Conservation (phyloP, 2,329 filamentous ascomycete genomes). For the Lasiodiplodia citricola region DNA sequence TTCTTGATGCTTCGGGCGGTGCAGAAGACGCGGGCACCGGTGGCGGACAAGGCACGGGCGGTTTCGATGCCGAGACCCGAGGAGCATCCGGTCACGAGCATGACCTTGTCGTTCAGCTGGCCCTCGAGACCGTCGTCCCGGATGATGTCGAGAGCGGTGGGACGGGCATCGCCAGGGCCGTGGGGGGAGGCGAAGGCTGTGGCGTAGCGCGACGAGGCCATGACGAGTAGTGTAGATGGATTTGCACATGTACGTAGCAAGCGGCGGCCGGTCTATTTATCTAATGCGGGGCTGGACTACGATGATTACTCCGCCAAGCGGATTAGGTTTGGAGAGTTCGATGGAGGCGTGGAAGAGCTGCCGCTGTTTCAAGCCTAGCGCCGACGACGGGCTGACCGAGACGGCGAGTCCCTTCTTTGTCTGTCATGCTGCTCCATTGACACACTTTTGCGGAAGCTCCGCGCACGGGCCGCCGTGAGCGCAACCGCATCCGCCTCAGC, state of each 20-base stretch:
- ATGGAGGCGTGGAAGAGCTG: not conserved
- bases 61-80: conserved; percentile 40
- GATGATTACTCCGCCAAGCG: no score
- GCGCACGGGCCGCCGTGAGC: conserved; percentile 3
- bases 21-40: conserved; percentile 53
- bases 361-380: conserved; percentile 15
- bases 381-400: not conserved
- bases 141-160: conserved; percentile 50
- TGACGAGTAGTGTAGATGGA: not conserved
- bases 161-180: conserved; percentile 48
- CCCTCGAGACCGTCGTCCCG: conserved; percentile 45
- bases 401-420: not conserved
- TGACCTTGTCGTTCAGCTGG: conserved; percentile 36
- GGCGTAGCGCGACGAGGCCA: conserved; percentile 30
- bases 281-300: not conserved
- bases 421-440: conserved; percentile 5
- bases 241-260: not conserved
- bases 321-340: not conserved
- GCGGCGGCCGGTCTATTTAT: not conserved
- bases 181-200: conserved; percentile 31
- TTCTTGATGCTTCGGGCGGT: conserved; percentile 52
- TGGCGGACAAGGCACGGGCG: conserved; percentile 48
- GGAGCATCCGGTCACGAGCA: conserved; percentile 39
- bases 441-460: not conserved
- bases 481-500: conserved; percentile 13